These are phyloP conservation scores for Wickerhamomyces mucosus DNA, from an alignment of 805 yeast species.

Conservation along the genomic window DNA sequence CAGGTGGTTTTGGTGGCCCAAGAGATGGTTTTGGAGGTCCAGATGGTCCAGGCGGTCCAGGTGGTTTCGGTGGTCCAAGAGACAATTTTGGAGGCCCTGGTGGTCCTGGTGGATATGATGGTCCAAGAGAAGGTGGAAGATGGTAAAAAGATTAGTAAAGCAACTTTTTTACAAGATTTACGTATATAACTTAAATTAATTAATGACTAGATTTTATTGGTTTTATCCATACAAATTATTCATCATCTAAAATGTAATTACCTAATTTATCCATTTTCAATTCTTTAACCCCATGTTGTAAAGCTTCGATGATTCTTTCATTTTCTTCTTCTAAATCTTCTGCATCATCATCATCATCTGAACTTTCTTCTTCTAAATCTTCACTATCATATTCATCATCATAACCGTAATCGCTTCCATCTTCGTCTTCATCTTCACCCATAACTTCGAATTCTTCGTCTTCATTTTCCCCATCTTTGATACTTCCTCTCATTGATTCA, in stretches of 20 bases:
- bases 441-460: conserved; percentile 36
- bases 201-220: no score
- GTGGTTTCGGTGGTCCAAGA: conserved; percentile 12
- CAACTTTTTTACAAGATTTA: not conserved
- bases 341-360: conserved; percentile 36
- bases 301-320: conserved; percentile 60
- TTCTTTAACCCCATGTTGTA: conserved; percentile 52
- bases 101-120: conserved; percentile 15
- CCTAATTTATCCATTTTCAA: conserved; percentile 78
- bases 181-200: no score
- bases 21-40: conserved; percentile 12
- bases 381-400: conserved; percentile 20
- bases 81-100: conserved; percentile 14
- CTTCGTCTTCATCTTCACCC: conserved; percentile 48
- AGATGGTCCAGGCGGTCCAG: conserved; percentile 16
- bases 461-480: conserved; percentile 19
- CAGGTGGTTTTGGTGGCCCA: conserved; percentile 13
- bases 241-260: conserved; percentile 57
- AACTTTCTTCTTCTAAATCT: conserved; percentile 28
- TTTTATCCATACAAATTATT: no score
- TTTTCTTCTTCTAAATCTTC: conserved; percentile 34
- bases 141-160: conserved; percentile 3
- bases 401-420: conserved; percentile 16
- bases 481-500: conserved; percentile 46
- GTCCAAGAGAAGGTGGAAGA: conserved; percentile 10